Base-by-base conservation (phyloP, 768 basidiomycete species). In the Boletus patriciae region DNA sequence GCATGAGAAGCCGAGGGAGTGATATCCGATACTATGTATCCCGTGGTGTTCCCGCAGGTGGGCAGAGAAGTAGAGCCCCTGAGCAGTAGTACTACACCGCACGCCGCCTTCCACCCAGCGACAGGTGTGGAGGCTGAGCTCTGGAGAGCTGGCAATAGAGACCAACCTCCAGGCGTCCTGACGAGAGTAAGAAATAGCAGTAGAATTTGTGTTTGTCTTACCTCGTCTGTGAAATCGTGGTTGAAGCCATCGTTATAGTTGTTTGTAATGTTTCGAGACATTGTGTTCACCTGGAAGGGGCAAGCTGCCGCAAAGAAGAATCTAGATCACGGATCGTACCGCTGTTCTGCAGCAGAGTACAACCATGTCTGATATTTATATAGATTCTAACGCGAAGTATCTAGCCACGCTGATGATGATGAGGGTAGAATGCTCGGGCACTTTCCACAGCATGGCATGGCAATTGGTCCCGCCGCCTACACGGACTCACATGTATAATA, bases 151-250 rank as follows among this genome's bases (percentile, higher is more conserved):
- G 15, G 69, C 69, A 44, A 70, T 65, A 31, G 57, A 65, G 13
- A 70, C 50, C 50, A 70, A 38, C 54, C 44, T 70, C 50, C 51
- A 54, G 19, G 61, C 63, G 8, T 70, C 69, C 69, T 70, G 31
- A 23, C 45, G 23, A 61, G 48, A 47, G 46, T 62, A 16, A 62
- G 59, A 55, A 46, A 45, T 15, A 33, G 46, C 3, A 50, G 57
- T 7, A 31, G 18, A 11, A 5, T 16, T 27, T 16, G 10, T n/a
- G 44, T 38, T 46, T 29, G 27, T 21, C 51, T 48, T 50, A 69
- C 69, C 61, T 71, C 67, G 44, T 70, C 69, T 0, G 69, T 71
- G 47, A 70, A 70, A 45, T 69, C 52, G 18, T 67, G 69, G 38
- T 71, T 71, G 54, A 47, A 70, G 27, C 67, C 70, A 43, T 61